A percentile compares a stretch with the other conserved stretches of the same genome.
Evolutionary conservation across 306 rosid genomes (phyloP).

Genomic region (Castanospermum australe): DNA sequence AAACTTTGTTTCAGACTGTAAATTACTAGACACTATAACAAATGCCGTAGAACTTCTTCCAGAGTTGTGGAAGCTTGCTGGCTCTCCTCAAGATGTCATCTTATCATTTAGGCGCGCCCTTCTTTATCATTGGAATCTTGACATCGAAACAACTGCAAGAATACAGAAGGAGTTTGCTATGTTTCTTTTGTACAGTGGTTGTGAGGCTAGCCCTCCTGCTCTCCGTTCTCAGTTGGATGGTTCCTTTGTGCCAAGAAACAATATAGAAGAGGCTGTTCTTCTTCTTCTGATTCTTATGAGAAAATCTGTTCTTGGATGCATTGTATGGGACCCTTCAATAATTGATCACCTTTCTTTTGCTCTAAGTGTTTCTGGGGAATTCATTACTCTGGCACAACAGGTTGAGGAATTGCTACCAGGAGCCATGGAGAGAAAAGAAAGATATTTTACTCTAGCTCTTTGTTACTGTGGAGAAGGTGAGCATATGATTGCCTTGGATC

Average conservation of each 20-base stretch:
- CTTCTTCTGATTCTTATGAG: slow-evolving; percentile 66
- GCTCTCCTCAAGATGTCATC: slow-evolving; percentile 67
- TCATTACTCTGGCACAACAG: slow-evolving; percentile 59
- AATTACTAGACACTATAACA: slow-evolving; percentile 64
- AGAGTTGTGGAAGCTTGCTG: slow-evolving; percentile 79
- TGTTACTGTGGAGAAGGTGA: slow-evolving; percentile 77
- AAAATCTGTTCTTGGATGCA: slow-evolving; percentile 48
- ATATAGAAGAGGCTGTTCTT: slow-evolving; percentile 86
- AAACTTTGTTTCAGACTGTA: slow-evolving; percentile 61
- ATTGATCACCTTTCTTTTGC: slow-evolving; percentile 86
- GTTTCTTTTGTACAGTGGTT: slow-evolving; percentile 85
- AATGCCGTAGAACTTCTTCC: slow-evolving; percentile 82
- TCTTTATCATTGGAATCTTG: slow-evolving; percentile 78
- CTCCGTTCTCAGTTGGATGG: slow-evolving; percentile 81
- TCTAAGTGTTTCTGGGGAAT: slow-evolving; percentile 62
- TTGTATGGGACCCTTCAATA: slow-evolving; percentile 77
- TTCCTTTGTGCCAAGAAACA: slow-evolving; percentile 84
- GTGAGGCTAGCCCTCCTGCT: slow-evolving; percentile 77
- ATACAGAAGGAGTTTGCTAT: slow-evolving; percentile 79
- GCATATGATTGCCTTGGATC: slow-evolving; percentile 65
- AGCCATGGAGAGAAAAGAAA: slow-evolving; percentile 59
- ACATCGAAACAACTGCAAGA: slow-evolving; percentile 53
- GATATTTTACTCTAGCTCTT: slow-evolving; percentile 57
- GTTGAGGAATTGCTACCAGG: slow-evolving; percentile 77
- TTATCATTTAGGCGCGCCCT: slow-evolving; percentile 72